Evolutionary conservation across 73 alveolate genomes (phyloP), one percentile per base, ranked within the genome.

Genomic region (Tetrahymena thermophila): DNA sequence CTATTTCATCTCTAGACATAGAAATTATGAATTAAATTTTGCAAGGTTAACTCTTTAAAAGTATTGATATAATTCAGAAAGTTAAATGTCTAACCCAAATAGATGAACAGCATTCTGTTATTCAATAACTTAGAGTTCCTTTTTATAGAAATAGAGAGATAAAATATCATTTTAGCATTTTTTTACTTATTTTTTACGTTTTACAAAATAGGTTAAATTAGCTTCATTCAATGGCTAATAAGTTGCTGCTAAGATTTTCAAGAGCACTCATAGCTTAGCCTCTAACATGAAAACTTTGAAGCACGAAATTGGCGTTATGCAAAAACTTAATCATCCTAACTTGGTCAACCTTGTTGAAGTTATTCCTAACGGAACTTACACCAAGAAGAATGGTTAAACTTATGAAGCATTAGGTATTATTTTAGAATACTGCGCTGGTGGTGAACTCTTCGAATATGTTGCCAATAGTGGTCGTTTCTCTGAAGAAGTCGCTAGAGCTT

Each of bases 381-480:
- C 93, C 95, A 95, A 93, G 94, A 85, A 89, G 40, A 93, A 96
- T 94, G 98, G 97, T n/a, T 34, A 35, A 25, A 43, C 35, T 21
- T 94, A 95, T 44, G 96, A 84, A 31, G 96, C 95, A 35, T 97
- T 96, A 23, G 58, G 95, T 93, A 93, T 96, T 21, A 93, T 96
- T 16, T 94, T 97, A 35, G 98, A 96, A 56, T 95, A 50, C 42
- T 97, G 97, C 35, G 55, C 43, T 28, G 93, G 96, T 35, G 98
- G 99, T 85, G 99, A 97, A 84, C 97, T 97, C 23, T 97, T 94
- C 93, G 98, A 97, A 71, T 95, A 93, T 83, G 93, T 97, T 17
- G 93, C 96, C 93, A 94, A 97, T 25, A 84, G 97, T 37, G 99
- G 99, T 17, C 96, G 97, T 58, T 97, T 97, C 85, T 55, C 97